Conservation (phyloP, 208 protist genomes). For the Leishmania martiniquensis region DNA sequence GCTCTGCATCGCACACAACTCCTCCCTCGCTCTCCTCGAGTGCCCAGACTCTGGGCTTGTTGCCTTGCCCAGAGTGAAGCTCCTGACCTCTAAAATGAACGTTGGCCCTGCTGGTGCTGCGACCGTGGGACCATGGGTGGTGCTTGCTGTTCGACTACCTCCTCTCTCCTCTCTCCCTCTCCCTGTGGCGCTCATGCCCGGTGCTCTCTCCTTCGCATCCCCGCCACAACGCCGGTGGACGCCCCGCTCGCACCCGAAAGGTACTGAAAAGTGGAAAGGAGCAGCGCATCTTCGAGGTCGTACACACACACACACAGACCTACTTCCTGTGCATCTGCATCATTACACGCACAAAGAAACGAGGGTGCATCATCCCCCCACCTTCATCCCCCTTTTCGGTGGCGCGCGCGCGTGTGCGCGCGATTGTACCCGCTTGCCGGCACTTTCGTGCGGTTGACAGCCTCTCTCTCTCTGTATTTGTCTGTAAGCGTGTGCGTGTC, state of each 20-base stretch:
- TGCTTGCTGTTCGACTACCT: neutral
- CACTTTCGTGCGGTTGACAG: neutral
- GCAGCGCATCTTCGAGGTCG: neutral
- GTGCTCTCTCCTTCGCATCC: neutral
- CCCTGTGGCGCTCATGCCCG: neutral
- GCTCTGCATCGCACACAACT: neutral
- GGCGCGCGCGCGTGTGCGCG: neutral
- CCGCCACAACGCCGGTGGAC: neutral
- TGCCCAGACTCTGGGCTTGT: neutral
- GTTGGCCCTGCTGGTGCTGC: neutral
- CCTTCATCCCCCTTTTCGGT: neutral
- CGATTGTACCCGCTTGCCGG: neutral
- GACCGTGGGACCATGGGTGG: neutral
- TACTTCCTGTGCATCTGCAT: neutral
- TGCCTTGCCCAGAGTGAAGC: too few species aligned
- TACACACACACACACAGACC: neutral
- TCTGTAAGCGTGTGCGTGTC: neutral
- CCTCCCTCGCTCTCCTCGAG: neutral
- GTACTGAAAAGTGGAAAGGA: neutral
- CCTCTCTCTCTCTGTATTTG: conserved; percentile 16
- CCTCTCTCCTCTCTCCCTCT: conserved; percentile 9
- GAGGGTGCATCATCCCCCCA: too few species aligned
- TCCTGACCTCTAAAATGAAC: neutral
- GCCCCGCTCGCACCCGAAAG: neutral
- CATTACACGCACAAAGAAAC: neutral